These are phyloP conservation scores for Psophocarpus tetragonolobus DNA, from an alignment of 306 rosid species.

Conservation along the genomic window DNA sequence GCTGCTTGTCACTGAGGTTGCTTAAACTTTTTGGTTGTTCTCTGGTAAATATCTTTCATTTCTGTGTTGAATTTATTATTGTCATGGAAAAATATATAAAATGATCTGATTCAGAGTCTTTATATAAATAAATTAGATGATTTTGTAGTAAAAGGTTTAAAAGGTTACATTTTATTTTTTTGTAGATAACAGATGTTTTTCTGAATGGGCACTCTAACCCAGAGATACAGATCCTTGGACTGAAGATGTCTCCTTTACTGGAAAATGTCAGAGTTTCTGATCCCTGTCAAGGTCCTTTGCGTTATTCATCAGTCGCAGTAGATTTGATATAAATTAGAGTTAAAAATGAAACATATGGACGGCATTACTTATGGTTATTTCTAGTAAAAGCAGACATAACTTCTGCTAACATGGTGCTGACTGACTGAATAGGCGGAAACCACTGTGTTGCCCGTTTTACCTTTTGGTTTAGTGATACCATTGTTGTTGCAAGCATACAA, in stretches of 20 bases:
- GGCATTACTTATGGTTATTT: neutral
- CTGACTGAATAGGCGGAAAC: conserved; percentile 4
- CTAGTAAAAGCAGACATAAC: neutral
- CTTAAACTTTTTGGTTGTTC: conserved; percentile 84
- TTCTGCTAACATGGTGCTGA: conserved; percentile 25
- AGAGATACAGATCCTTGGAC: conserved; percentile 56
- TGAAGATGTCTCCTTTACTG: conserved; percentile 50
- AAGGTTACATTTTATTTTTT: neutral
- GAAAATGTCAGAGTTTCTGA: conserved; percentile 37
- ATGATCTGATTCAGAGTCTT: neutral
- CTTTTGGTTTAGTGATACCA: neutral
- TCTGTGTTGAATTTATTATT: neutral
- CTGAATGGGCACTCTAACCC: conserved; percentile 67
- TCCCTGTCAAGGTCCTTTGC: conserved; percentile 42
- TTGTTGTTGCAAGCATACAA: conserved; percentile 8
- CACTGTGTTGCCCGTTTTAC: conserved; percentile 7
- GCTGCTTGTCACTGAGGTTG: conserved; percentile 62
- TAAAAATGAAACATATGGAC: conserved; percentile 14
- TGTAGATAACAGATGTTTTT: conserved; percentile 67
- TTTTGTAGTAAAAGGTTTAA: neutral
- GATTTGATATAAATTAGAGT: neutral
- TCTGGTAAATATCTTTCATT: conserved; percentile 54
- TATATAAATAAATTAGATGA: neutral
- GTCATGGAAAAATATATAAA: neutral
- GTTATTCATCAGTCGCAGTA: conserved; percentile 35